Evolutionary conservation across 495 filamentous ascomycete genomes (phyloP), one percentile per base, ranked within the genome.

Genomic region (Aspergillus kassunensis): DNA sequence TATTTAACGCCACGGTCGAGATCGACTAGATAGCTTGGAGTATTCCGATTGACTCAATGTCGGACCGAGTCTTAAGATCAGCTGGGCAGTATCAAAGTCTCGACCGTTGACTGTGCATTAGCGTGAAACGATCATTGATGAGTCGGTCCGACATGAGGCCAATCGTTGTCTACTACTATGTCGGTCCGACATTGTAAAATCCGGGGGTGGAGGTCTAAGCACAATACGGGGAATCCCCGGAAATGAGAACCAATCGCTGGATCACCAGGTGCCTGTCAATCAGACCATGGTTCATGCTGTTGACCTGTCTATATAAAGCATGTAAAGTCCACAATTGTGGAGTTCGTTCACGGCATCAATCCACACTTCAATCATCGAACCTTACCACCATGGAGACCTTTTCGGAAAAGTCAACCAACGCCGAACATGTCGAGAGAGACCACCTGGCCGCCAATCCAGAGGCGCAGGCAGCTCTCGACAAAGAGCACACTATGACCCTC

Each of bases 401-500:
- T n/a, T n/a, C n/a, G n/a, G 34, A 37, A 37, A 37, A 37, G 34
- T 37, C 34, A 13, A 12, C 40, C 1, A 21, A n/a, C 10, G 31
- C 31, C 24, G 12, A 44, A 24, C 40, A 44, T 16, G 42, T 29
- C 42, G 42, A 44, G 6, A n/a, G 19, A 13, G 19, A 23, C 23
- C 10, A 29, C 12, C 23, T 44, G 24, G 11, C 18, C 23, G 42
- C 42, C 24, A 44, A 25, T 21, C 24, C 23, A 13, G 23, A 44
- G 23, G 42, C 42, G 4, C 42, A 44, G 42, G 42, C 69, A 1
- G 73, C 73, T 0, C 71, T 72, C 2, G 63, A 73, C 20, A 75
- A 77, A 55, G 73, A 77, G 51, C 73, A 61, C 51, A 65, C 63
- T 10, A 77, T 77, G 73, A 71, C 60, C 37, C 35, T 73, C 46